phyloP scores from a whole-genome alignment of 2,329 filamentous ascomycete species.

The Sarocladium brachiariae region DNA sequence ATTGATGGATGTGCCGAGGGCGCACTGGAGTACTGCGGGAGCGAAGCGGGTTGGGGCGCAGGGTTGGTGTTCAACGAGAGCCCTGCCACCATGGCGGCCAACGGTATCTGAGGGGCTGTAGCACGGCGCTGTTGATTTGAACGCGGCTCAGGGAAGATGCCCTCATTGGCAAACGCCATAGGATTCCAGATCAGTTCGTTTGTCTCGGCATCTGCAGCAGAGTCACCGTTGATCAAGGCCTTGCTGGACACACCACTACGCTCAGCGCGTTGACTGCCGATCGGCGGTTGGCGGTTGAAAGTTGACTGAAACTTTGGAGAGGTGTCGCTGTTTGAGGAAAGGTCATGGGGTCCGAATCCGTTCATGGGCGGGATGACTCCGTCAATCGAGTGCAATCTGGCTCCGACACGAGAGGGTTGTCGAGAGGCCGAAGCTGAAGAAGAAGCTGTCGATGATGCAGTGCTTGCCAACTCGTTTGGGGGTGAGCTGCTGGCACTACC shows the following conservation, averaged over 20 bases:
- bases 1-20: conserved; percentile 35
- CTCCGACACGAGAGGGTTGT: conserved; percentile 54
- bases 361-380: conserved; percentile 52
- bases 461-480: conserved; percentile 14
- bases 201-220: conserved; percentile 61
- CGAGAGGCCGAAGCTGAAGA: conserved; percentile 37
- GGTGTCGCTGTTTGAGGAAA: conserved; percentile 5
- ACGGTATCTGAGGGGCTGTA: conserved; percentile 64
- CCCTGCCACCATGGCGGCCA: conserved; percentile 56
- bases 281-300: conserved; percentile 68
- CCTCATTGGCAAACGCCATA: conserved; percentile 63
- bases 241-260: conserved; percentile 57
- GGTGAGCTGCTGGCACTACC: background rate
- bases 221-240: conserved; percentile 63
- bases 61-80: conserved; percentile 65
- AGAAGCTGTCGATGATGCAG: conserved; percentile 26
- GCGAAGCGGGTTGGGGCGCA: conserved; percentile 44
- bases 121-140: conserved; percentile 47
- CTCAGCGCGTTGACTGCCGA: conserved; percentile 62
- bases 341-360: conserved; percentile 5
- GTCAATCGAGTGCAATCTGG: conserved; percentile 54
- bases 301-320: conserved; percentile 40
- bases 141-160: conserved; percentile 13
- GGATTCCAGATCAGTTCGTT: conserved; percentile 65
- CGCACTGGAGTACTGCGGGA: conserved; percentile 37